phyloP scores from a whole-genome alignment of 352 stramenopile genomes.

The Phytophthora cactorum region DNA sequence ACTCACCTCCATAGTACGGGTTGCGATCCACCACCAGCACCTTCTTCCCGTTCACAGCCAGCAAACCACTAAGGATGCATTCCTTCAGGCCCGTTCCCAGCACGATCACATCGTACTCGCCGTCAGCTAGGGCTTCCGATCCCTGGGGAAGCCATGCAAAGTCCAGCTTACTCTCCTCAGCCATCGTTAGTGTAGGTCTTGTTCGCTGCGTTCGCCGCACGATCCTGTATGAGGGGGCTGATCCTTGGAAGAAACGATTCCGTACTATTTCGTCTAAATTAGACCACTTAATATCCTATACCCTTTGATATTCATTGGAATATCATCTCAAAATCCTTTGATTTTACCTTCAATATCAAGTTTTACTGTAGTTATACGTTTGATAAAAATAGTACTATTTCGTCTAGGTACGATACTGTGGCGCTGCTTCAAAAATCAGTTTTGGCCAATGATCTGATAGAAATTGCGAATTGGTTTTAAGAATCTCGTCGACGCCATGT shows the following conservation, averaged over 20 bases:
- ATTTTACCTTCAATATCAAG: not conserved
- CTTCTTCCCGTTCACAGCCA: slow-evolving; percentile 95
- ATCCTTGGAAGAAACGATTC: slow-evolving; percentile 16
- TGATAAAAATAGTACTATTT: not conserved
- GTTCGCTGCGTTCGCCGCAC: not conserved
- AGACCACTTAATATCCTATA: not conserved
- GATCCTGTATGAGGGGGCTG: slow-evolving; percentile 26
- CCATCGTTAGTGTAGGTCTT: slow-evolving; percentile 38
- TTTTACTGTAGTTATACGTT: not conserved
- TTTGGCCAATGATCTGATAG: slow-evolving; percentile 12
- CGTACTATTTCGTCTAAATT: not conserved
- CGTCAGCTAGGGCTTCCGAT: slow-evolving; percentile 96
- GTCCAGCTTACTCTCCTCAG: slow-evolving; percentile 74
- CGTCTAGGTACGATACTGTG: not conserved
- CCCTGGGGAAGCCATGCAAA: slow-evolving; percentile 96
- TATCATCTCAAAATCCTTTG: too few relatives aligned
- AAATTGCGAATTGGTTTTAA: not conserved
- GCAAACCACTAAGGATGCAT: slow-evolving; percentile 97
- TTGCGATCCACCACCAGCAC: slow-evolving; percentile 98
- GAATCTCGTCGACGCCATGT: slow-evolving; percentile 75
- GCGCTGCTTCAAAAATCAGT: slow-evolving; percentile 5
- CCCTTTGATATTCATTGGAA: not conserved
- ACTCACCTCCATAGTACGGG: slow-evolving; percentile 98
- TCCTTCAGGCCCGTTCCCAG: slow-evolving; percentile 99
- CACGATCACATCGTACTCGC: slow-evolving; percentile 99